These are phyloP conservation scores for Xerocomus amazonicus DNA, from an alignment of 1,284 basidiomycete species.

Conservation along the genomic window DNA sequence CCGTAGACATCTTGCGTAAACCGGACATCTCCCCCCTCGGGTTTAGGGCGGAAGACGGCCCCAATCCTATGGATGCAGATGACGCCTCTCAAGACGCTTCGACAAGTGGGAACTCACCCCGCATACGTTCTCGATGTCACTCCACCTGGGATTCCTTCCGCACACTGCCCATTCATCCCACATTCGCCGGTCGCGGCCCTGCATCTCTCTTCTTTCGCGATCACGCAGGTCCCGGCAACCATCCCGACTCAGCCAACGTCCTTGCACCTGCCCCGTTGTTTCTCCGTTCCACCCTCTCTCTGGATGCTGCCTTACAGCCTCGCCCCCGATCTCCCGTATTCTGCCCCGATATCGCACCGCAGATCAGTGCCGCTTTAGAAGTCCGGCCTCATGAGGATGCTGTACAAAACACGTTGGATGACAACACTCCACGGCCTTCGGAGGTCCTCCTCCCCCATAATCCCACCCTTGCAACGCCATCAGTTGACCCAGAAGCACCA, in stretches of 20 bases:
- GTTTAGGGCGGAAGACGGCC: slow-evolving; percentile 30
- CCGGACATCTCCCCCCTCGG: slow-evolving; percentile 44
- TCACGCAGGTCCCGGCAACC: not conserved
- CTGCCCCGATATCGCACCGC: slow-evolving; percentile 4
- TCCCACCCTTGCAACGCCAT: slow-evolving; percentile 4
- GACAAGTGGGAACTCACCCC: slow-evolving; percentile 24
- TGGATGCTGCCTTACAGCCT: slow-evolving; percentile 7
- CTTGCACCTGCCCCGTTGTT: slow-evolving; percentile 17
- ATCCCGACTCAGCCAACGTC: slow-evolving; percentile 2
- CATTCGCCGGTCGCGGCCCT: slow-evolving; percentile 13
- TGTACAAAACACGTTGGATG: slow-evolving; percentile 8
- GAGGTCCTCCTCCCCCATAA: slow-evolving; percentile 5
- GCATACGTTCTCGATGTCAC: slow-evolving; percentile 18
- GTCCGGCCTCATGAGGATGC: slow-evolving; percentile 1
- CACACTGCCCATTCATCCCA: slow-evolving; percentile 6
- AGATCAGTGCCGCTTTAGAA: slow-evolving; percentile 2
- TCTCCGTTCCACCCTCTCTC: slow-evolving; percentile 7
- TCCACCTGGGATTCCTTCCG: slow-evolving; percentile 25
- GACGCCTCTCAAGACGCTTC: slow-evolving; percentile 34
- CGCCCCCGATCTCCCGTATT: slow-evolving; percentile 2
- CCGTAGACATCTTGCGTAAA: slow-evolving; percentile 36
- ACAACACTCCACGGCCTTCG: slow-evolving; percentile 17
- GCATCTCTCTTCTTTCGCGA: slow-evolving; percentile 12
- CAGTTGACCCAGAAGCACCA: slow-evolving; percentile 1
- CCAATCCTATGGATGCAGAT: slow-evolving; percentile 29